Base-by-base conservation (phyloP, 2,329 filamentous ascomycete species). In the Hymenoscyphus occultus region DNA sequence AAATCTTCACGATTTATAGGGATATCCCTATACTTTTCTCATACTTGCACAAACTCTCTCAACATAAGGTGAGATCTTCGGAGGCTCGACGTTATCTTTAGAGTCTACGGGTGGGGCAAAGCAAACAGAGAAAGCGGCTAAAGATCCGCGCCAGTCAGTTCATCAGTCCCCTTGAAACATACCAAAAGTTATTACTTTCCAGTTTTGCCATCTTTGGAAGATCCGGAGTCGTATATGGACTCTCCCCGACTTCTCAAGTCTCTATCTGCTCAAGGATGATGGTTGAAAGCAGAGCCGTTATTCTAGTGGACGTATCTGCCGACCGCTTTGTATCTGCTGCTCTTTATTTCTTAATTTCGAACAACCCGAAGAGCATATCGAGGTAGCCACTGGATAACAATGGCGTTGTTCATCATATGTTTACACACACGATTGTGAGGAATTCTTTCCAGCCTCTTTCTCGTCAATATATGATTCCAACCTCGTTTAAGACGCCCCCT, bases 111-210 rank as follows among this genome's bases (percentile, higher is more conserved):
- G 48, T 54, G 48, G 48, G 48, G 48, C 48, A 54, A 54, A 7
- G 22, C 19, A 54, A 28, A 28, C 19, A 54, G 48, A 54, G 48
- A 54, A 54, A 54, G 48, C 22, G 48, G 48, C 48, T 54, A 54
- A 54, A 54, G 48, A 54, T 22, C 48, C 19, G 22, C 19, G 48
- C 48, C 48, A 2, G 22, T 54, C 48, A 54, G 22, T 54, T 28
- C 48, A 54, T 54, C 48, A 35, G 48, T 9, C 48, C 19, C 48
- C 48, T 54, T 54, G 48, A 54, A 54, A 54, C 48, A 28, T 54
- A 54, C 1, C 19, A 59, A 59, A 39, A 40, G 19, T 39, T 31
- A 35, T 31, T 39, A 39, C 39, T 59, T 39, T 60, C n/a, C 19
- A 12, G 6, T 39, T 31, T 28, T 45, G n/a, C 40, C 22, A 48